Base-by-base conservation (phyloP, 2,329 filamentous ascomycete genomes). In the Sporothrix sp. region DNA sequence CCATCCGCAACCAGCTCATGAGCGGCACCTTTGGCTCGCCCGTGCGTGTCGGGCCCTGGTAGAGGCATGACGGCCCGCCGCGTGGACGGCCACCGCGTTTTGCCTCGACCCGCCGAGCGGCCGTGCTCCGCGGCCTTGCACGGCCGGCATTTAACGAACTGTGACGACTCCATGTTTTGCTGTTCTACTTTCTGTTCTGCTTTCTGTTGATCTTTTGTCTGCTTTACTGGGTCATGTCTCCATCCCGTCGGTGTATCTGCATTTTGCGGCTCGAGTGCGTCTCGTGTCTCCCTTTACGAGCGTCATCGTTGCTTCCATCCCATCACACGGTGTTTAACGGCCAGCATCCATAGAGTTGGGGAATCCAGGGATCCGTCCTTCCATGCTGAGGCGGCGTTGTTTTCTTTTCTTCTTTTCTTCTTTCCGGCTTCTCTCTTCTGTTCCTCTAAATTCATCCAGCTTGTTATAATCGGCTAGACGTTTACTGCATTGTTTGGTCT, bases 1-100 rank as follows among this genome's bases (percentile, higher is more conserved):
- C 79, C 10, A 80, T 83, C 40, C 68, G 81, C 27, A 78, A 79
- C 60, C 78, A 83, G 62, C 67, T 84, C 27, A 71, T 83, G 58
- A 78, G 74, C 53, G 78, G 78, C 39, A 72, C 73, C 4, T 83
- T 79, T 55, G 74, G 76, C 30, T 68, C 78, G 23, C 72, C 79
- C 8, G 79, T 84, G 23, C 70, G 73, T 46, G 79, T 83, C 52
- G 80, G 80, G n/a, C 76, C 75, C 13, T 82, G 74, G 74, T 81
- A 75, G 62, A 28, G 3, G 7, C 33, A 48, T 23, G 42, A 27
- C 36, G 27, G 35, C 45, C 18, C 45, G 36, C 46, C 35, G 9
- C n/a, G 33, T 14, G 28, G 18, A n/a, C 28, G 11, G 4, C 5
- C n/a, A 25, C 14, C 18, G 14, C 14, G n/a, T n/a, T 14, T n/a